A percentile compares a stretch with the other conserved stretches of the same genome.
These are phyloP conservation scores for Boletus edulis DNA, from an alignment of 768 basidiomycete genomes.

Conservation along the genomic window DNA sequence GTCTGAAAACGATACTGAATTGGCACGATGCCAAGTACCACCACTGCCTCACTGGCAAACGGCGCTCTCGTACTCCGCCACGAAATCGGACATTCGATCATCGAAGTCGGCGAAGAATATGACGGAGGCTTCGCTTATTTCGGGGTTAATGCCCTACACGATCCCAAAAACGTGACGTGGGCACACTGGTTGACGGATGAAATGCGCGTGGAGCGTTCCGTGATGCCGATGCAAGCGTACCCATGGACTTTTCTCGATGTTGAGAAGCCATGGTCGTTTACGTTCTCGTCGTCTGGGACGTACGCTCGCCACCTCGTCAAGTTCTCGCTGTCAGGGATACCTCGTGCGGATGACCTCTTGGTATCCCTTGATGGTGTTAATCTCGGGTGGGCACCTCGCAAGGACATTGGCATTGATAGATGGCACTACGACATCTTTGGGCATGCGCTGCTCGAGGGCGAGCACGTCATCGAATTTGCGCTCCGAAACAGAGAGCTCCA, in stretches of 20 bases:
- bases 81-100: slow-evolving; percentile 79
- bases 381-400: slow-evolving; percentile 51
- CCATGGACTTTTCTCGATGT: slow-evolving; percentile 73
- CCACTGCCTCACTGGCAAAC: slow-evolving; percentile 72
- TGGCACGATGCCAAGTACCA: slow-evolving; percentile 44
- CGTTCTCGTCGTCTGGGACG: slow-evolving; percentile 61
- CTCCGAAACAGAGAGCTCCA: slow-evolving; percentile 46
- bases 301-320: slow-evolving; percentile 61
- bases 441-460: slow-evolving; percentile 42
- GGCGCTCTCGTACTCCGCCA: slow-evolving; percentile 75
- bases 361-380: slow-evolving; percentile 61
- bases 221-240: slow-evolving; percentile 74
- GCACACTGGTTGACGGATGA: slow-evolving; percentile 64
- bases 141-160: slow-evolving; percentile 59
- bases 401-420: slow-evolving; percentile 61
- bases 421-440: slow-evolving; percentile 71
- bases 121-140: slow-evolving; percentile 76
- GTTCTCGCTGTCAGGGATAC: slow-evolving; percentile 74
- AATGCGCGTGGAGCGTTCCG: slow-evolving; percentile 61
- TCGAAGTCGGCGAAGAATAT: slow-evolving; percentile 80
- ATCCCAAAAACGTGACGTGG: slow-evolving; percentile 55
- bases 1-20: neutral
- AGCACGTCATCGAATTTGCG: slow-evolving; percentile 58
- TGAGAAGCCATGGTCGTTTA: slow-evolving; percentile 53
- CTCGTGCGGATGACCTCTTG: slow-evolving; percentile 47